Percentiles rank a stretch among this genome's conserved stretches.
Conservation (phyloP, 805 yeast genomes). For the Wickerhamiella kurtzmanii region DNA sequence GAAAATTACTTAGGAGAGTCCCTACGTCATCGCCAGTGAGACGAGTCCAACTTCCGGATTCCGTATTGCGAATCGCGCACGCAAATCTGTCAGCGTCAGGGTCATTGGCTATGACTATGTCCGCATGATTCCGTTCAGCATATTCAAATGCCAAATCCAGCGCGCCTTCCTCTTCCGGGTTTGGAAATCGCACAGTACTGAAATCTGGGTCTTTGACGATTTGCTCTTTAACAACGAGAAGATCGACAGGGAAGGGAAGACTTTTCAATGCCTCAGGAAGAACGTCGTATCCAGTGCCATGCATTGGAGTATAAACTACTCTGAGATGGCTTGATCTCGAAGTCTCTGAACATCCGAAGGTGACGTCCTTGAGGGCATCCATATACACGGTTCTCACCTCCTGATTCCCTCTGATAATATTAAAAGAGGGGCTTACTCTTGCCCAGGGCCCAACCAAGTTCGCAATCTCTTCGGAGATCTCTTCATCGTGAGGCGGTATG, state of each 20-base stretch:
- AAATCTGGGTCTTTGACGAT: constrained; percentile 69
- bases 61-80: constrained; percentile 44
- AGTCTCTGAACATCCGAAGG: background rate
- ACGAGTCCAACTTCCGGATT: constrained; percentile 48
- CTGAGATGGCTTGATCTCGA: constrained; percentile 3
- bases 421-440: constrained; percentile 1
- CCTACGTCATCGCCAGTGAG: constrained; percentile 89
- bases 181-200: constrained; percentile 78
- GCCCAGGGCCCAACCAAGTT: constrained; percentile 48
- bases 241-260: constrained; percentile 27
- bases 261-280: constrained; percentile 32
- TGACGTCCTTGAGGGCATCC: background rate
- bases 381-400: background rate
- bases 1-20: constrained; percentile 58
- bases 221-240: constrained; percentile 48
- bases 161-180: constrained; percentile 94
- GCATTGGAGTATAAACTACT: constrained; percentile 86
- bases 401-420: background rate
- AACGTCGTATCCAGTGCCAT: constrained; percentile 75
- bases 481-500: constrained; percentile 76
- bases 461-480: constrained; percentile 53
- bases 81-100: constrained; percentile 96
- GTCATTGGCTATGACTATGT: constrained; percentile 73
- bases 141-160: constrained; percentile 50
- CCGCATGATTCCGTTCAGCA: constrained; percentile 41